These are phyloP conservation scores for Peronospora destructor DNA, from an alignment of 352 stramenopile species.

Conservation along the genomic window DNA sequence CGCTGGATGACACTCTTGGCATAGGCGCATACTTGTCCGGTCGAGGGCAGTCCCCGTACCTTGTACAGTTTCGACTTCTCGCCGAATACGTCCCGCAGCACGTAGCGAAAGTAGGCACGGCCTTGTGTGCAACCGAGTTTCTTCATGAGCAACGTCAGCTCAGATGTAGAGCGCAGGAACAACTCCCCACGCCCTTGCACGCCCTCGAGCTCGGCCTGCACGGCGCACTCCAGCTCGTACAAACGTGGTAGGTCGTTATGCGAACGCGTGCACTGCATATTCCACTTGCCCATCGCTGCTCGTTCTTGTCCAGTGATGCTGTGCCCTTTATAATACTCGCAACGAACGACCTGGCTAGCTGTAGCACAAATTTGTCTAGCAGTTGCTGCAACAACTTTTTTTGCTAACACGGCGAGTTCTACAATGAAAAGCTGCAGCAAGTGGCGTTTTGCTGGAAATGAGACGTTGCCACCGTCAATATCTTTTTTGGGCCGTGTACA, in stretches of 20 bases:
- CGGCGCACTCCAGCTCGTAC: slow-evolving; percentile 58
- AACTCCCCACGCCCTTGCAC: slow-evolving; percentile 60
- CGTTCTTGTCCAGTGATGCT: slow-evolving; percentile 7
- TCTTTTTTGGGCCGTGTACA: slow-evolving; percentile 21
- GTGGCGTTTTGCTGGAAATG: slow-evolving; percentile 17
- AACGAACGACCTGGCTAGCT: slow-evolving; percentile 4
- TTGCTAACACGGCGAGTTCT: slow-evolving; percentile 18
- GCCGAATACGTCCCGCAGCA: slow-evolving; percentile 68
- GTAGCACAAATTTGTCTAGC: neutral
- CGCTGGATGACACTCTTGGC: slow-evolving; percentile 59
- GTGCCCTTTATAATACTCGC: slow-evolving; percentile 17
- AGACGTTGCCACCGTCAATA: slow-evolving; percentile 6
- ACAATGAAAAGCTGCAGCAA: slow-evolving; percentile 24
- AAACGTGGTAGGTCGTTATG: slow-evolving; percentile 54
- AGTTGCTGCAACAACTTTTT: neutral
- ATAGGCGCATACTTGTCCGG: slow-evolving; percentile 43
- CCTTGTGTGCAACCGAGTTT: slow-evolving; percentile 61
- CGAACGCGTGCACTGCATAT: slow-evolving; percentile 26
- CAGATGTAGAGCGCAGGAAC: slow-evolving; percentile 73
- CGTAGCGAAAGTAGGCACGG: slow-evolving; percentile 75
- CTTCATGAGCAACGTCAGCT: slow-evolving; percentile 63
- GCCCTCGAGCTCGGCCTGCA: slow-evolving; percentile 56
- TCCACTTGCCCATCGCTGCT: slow-evolving; percentile 29
- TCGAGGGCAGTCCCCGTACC: slow-evolving; percentile 16
- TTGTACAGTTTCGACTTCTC: slow-evolving; percentile 53